A percentile compares a stretch with the other conserved stretches of the same genome.
These are phyloP conservation scores for Straminergon stramineum DNA, from an alignment of 225 moss, liverwort and hornwort genomes.

Conservation along the genomic window DNA sequence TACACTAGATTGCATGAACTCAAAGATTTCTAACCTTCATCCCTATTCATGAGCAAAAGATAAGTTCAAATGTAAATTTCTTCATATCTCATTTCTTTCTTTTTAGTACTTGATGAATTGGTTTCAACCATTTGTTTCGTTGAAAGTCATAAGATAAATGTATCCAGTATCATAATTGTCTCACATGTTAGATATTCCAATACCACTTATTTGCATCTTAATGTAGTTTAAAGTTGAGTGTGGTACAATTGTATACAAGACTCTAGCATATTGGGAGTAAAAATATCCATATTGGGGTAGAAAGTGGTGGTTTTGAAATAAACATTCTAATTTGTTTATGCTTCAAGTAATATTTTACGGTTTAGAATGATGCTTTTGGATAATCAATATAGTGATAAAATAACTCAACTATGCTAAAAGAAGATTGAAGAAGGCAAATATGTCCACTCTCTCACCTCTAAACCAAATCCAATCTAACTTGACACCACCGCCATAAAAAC, in stretches of 20 bases:
- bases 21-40: neutral
- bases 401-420: fast-evolving
- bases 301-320: neutral
- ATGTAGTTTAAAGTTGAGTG: neutral
- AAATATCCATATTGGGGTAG: neutral
- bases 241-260: neutral
- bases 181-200: neutral
- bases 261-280: neutral
- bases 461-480: neutral
- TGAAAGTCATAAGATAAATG: neutral
- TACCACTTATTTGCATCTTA: neutral
- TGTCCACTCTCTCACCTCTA: neutral
- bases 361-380: fast-evolving
- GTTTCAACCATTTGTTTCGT: neutral
- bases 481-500: no score
- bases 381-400: neutral
- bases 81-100: neutral
- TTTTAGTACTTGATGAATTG: no score
- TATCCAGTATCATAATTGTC: fast-evolving
- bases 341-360: neutral
- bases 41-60: neutral
- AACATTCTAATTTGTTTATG: neutral
- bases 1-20: neutral
- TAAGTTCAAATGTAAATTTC: no score
- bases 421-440: neutral